Base-by-base conservation (phyloP, 2,329 filamentous ascomycete species). In the Apiospora hydei region DNA sequence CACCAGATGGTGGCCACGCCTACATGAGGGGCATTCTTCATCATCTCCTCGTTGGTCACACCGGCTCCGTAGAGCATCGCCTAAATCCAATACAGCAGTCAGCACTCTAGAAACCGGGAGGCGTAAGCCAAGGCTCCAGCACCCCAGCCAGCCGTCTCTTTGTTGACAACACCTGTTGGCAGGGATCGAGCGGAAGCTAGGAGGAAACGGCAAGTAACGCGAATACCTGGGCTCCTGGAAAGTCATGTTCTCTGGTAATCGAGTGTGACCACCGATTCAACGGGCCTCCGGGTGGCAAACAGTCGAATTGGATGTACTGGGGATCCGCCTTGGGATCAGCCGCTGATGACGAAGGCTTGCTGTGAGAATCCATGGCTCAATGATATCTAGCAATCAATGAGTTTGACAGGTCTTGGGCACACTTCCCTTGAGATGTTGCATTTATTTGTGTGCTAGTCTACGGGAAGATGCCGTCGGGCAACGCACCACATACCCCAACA, bases 61-160 rank as follows among this genome's bases (percentile, higher is more conserved):
- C 96, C 96, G 11, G 96, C 95, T 18, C 93, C 95, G 83, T 97
- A 98, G 30, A 98, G 88, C 96, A 98, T 98, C 57, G 96, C 94
- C 92, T 95, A 76, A 46, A 24, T 5, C 2, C 2, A 34, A n/a
- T 2, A 43, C 30, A 13, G 44, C 6, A 69, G 26, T 69, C 24
- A 69, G 67, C 44, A 47, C 64, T 53, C n/a, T 34, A 13, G 13
- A 57, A 57, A 34, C 14, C 8, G 24, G 24, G 26, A 34, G 34
- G 3, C 18, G 26, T 13, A 30, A 18, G 13, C 14, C 51, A 57
- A 18, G 18, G 16, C 3, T 24, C 4, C 13, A 34, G 14, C 26
- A 18, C 8, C 8, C 4, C 14, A 57, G 7, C 51, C 57, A n/a
- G 30, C 14, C 34, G 57, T 18, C 21, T 13, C 41, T 18, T 18